Evolutionary conservation across 805 yeast species (phyloP), one percentile per base, ranked within the genome.

Genomic region (Spathaspora sp.): DNA sequence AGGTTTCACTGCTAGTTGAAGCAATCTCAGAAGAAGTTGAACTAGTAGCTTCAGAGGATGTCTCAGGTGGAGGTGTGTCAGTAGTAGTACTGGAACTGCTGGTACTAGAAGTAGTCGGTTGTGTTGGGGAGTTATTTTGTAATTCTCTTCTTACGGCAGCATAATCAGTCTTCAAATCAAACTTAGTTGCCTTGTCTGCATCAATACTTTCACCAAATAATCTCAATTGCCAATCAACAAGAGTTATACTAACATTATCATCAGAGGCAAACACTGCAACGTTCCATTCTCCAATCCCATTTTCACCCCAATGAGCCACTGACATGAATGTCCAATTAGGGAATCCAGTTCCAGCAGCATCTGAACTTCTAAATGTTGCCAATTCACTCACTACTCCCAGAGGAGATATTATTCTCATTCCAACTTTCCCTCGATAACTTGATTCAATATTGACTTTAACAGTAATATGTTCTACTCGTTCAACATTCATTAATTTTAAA

Each of bases 221-320:
- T 44, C 83, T 81, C 62, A 94, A 66, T 63, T 83, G 86, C 96
- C 97, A 94, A 60, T 79, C 73, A 44, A 78, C 69, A 42, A 94
- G 75, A 0, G 54, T 51, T 42, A 75, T 63, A 14, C 54, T 54
- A 53, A 61, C 69, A 2, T 77, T 66, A 78, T 23, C 26, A n/a
- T 65, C 61, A 32, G 57, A 58, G 6, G 64, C 64, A 51, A 63
- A 67, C 1, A 92, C 92, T 56, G 77, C 81, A 17, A 94, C 60
- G 38, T 68, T 82, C 99, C 99, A 94, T 5, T 79, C 82, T 10
- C 99, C 99, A 23, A 68, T 68, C 2, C 92, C 93, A 2, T 63
- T 47, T 59, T 86, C 92, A 40, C 97, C 97, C 97, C 98, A 94
- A 66, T 94, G 98, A 1, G 96, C 97, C n/a, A 94, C 98, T 10